Evolutionary conservation across 495 filamentous ascomycete species (phyloP).

Genomic region (Xylaria scruposa): DNA sequence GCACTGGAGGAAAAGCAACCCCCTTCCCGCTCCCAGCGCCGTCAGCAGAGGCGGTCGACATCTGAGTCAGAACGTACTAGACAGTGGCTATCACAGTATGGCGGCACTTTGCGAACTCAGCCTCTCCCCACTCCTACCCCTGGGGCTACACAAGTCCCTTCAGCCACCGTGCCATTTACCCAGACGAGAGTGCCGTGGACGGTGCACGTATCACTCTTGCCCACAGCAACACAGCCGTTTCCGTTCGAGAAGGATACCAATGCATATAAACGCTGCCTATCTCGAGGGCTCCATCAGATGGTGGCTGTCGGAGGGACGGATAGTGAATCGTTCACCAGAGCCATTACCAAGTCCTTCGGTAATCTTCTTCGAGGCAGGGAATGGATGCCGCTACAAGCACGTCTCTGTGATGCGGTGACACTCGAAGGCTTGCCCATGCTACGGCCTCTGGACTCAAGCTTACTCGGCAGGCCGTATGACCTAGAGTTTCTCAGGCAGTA

Average conservation of each 20-base stretch:
- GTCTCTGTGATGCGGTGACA: slow-evolving; percentile 60
- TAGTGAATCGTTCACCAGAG: slow-evolving; percentile 52
- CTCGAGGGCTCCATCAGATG: slow-evolving; percentile 61
- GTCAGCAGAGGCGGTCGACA: slow-evolving; percentile 38
- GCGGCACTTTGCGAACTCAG: slow-evolving; percentile 30
- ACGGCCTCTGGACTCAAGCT: slow-evolving; percentile 50
- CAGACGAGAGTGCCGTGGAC: slow-evolving; percentile 54
- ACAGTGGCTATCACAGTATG: slow-evolving; percentile 29
- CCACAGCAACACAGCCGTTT: slow-evolving; percentile 57
- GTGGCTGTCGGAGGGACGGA: slow-evolving; percentile 56
- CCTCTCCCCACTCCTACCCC: slow-evolving; percentile 6
- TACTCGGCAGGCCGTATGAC: slow-evolving; percentile 50
- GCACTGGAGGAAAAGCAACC: slow-evolving; percentile 46
- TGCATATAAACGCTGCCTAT: slow-evolving; percentile 63
- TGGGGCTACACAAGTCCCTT: slow-evolving; percentile 25
- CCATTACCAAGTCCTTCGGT: slow-evolving; percentile 57
- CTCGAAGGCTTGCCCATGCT: slow-evolving; percentile 64
- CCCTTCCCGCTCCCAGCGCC: slow-evolving; percentile 32
- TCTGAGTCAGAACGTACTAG: slow-evolving; percentile 37
- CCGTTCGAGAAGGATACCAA: slow-evolving; percentile 66
- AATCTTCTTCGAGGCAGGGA: slow-evolving; percentile 53
- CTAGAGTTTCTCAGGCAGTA: slow-evolving; percentile 55
- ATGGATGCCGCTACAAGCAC: slow-evolving; percentile 62
- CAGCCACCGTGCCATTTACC: slow-evolving; percentile 24
- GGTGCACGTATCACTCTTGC: slow-evolving; percentile 62